Percentiles rank a stretch among this genome's conserved stretches.
phyloP scores from a whole-genome alignment of 2,329 filamentous ascomycete genomes.

The Aspergillus neoniger region DNA sequence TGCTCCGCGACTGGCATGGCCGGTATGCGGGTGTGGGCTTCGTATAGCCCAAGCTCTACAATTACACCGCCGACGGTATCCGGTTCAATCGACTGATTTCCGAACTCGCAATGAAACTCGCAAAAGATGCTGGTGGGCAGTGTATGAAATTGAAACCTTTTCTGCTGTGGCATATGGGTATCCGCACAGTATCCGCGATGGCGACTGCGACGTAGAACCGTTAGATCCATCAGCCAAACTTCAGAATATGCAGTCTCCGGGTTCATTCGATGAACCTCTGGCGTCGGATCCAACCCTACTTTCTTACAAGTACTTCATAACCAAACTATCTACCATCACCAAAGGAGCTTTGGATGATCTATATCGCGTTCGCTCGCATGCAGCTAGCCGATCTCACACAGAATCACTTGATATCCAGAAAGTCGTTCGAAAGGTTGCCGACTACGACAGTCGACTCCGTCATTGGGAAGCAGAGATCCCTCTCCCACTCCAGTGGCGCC shows the following conservation, averaged over 20 bases:
- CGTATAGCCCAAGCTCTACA: conserved; percentile 40
- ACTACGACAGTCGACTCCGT: conserved; percentile 9
- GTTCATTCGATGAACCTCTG: conserved; percentile 9
- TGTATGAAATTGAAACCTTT: conserved; percentile 46
- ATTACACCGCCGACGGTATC: conserved; percentile 28
- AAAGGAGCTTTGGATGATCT: conserved; percentile 22
- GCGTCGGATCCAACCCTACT: conserved; percentile 18
- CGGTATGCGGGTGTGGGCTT: conserved; percentile 40
- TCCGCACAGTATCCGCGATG: conserved; percentile 35
- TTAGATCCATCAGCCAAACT: conserved; percentile 29
- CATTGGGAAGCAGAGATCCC: conserved; percentile 24
- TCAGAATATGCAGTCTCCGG: conserved; percentile 9
- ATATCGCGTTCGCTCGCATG: conserved; percentile 18
- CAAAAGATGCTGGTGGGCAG: conserved; percentile 46
- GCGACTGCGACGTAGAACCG: conserved; percentile 35
- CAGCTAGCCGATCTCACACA: not conserved
- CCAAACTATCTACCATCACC: conserved; percentile 23
- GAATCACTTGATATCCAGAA: not conserved
- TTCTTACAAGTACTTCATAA: conserved; percentile 30
- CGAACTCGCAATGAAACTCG: conserved; percentile 25
- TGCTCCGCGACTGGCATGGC: conserved; percentile 41
- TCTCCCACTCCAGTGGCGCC: conserved; percentile 4
- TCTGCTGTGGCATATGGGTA: conserved; percentile 47
- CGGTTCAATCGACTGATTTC: not conserved
- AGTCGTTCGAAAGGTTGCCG: conserved; percentile 11